Base-by-base conservation (phyloP, 129 eudicot species). In the Dittrichia graveolens region DNA sequence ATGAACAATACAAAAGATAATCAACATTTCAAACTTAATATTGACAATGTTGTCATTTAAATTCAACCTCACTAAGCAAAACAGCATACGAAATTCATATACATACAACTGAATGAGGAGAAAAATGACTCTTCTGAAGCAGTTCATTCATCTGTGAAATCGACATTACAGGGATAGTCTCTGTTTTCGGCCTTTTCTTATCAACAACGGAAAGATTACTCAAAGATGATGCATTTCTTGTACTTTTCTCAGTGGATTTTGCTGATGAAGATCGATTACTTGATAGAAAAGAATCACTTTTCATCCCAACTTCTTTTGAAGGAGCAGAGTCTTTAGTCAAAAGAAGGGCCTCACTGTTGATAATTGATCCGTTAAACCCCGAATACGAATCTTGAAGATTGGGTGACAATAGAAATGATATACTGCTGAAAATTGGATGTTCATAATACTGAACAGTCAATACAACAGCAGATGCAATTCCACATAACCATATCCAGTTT, bases 131-230 rank as follows among this genome's bases (percentile, higher is more conserved):
- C 65, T 53, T 68, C 50, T 64, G 71, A 83, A 89, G 85, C 52
- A 80, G 7, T 15, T 84, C 83, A 61, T 70, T 78, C 96, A 86
- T 89, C 82, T 82, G 62, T 4, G 88, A 81, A 63, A 89, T 78
- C 34, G 90, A 71, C 71, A 84, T 52, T 35, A 83, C 80, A 39
- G 78, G 67, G 57, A 62, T 65, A 38, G 15, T 19, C 40, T 71
- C 61, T 47, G 14, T 67, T 41, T 74, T 56, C 42, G 70, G 68
- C 50, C 53, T 65, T 53, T 83, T 71, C 3, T 59, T 60, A 54
- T 74, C 41, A 53, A 6, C 75, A 14, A 61, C 8, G 46, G 68
- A 64, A 43, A 77, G 4, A 45, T 70, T 40, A 8, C 15, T 31
- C 72, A 15, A 18, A 41, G 61, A 42, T 10, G 66, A 67, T n/a